A percentile compares a stretch with the other conserved stretches of the same genome.
These are phyloP conservation scores for Stramenopiles sp. DNA, from an alignment of 352 stramenopile genomes.

Conservation along the genomic window DNA sequence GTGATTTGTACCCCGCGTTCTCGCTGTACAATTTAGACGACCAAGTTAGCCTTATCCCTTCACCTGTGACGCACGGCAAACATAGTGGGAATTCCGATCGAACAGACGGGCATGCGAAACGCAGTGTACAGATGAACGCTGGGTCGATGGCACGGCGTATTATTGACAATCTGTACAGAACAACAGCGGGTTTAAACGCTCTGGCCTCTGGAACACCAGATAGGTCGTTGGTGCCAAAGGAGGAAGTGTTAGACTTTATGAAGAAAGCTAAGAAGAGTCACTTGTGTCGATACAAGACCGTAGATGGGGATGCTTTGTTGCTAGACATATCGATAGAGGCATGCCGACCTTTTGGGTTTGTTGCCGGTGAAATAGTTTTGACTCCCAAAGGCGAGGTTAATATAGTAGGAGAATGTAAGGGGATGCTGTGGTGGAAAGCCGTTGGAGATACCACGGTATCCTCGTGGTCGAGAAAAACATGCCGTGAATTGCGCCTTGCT, in stretches of 20 bases:
- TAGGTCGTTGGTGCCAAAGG: background rate
- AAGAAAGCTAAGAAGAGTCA: background rate
- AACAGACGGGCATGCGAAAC: background rate
- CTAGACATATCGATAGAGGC: conserved; percentile 29
- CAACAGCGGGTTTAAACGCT: background rate
- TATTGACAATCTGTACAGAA: conserved; percentile 18
- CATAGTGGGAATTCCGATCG: too few species aligned
- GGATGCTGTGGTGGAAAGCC: background rate
- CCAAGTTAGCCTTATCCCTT: conserved; percentile 43
- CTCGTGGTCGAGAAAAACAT: background rate
- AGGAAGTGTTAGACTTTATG: background rate
- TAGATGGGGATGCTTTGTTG: conserved; percentile 13
- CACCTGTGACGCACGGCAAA: conserved; percentile 7
- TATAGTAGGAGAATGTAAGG: background rate
- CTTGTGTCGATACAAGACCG: background rate
- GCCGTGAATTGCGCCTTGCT: background rate
- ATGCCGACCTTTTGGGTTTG: conserved; percentile 25
- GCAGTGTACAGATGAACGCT: conserved; percentile 23
- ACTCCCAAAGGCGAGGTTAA: conserved; percentile 27
- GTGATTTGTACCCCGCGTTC: conserved; percentile 47
- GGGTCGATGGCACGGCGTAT: conserved; percentile 29
- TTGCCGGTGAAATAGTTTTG: conserved; percentile 35
- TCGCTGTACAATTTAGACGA: conserved; percentile 76
- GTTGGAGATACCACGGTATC: background rate
- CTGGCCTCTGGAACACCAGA: background rate